These are phyloP conservation scores for Leccinum variicolor DNA, from an alignment of 768 basidiomycete genomes.

Conservation along the genomic window DNA sequence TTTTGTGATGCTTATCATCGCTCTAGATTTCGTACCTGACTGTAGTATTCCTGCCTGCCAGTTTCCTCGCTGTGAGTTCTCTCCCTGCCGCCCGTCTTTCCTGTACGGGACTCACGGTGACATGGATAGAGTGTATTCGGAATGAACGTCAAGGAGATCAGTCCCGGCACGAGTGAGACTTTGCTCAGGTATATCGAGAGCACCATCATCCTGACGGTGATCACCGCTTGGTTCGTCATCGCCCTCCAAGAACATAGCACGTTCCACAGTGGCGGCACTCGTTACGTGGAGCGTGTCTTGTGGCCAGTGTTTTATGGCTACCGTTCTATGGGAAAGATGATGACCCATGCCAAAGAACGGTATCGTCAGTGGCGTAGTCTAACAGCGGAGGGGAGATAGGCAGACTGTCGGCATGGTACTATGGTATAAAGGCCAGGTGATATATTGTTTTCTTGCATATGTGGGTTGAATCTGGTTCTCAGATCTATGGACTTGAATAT, in stretches of 20 bases:
- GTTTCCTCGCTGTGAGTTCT: constrained; percentile 33
- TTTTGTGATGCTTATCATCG: neutral
- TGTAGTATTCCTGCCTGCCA: constrained; percentile 59
- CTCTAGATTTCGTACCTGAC: constrained; percentile 53
- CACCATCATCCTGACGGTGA: constrained; percentile 46
- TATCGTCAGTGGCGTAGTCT: neutral
- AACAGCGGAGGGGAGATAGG: neutral
- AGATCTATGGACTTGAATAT: neutral
- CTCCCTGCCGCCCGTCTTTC: constrained; percentile 11
- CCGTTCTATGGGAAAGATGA: neutral
- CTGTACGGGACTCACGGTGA: neutral
- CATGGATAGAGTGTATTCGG: constrained; percentile 31
- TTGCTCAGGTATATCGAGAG: constrained; percentile 40
- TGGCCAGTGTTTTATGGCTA: constrained; percentile 20
- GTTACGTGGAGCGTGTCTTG: constrained; percentile 9
- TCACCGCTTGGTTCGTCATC: constrained; percentile 55
- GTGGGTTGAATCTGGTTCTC: neutral
- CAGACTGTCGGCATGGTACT: neutral
- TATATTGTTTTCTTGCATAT: neutral
- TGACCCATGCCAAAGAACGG: neutral
- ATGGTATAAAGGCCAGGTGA: neutral
- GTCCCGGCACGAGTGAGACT: constrained; percentile 22
- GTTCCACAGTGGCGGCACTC: constrained; percentile 13
- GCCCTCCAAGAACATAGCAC: constrained; percentile 41
- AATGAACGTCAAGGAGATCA: constrained; percentile 33